A percentile compares a stretch with the other conserved stretches of the same genome.
phyloP scores from a whole-genome alignment of 2,329 filamentous ascomycete species.

The Helminthosporium solani region DNA sequence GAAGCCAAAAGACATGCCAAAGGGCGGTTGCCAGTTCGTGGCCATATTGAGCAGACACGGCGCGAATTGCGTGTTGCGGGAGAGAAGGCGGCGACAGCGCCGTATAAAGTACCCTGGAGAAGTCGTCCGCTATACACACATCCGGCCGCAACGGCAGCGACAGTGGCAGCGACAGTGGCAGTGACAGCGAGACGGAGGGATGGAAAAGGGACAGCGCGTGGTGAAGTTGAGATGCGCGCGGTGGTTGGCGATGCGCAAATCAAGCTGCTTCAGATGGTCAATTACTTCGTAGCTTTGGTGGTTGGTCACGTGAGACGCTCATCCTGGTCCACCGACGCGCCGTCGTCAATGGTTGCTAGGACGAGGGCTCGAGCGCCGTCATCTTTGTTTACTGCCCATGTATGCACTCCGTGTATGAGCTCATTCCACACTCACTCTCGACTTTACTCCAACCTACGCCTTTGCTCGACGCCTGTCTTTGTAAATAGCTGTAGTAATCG shows the following conservation, averaged over 20 bases:
- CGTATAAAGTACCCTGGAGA: not conserved
- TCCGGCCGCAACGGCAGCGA: too few species aligned
- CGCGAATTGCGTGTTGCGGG: too few species aligned
- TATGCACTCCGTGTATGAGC: constrained; percentile 20
- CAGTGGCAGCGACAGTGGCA: not conserved
- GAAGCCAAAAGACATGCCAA: constrained; percentile 23
- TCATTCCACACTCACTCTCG: constrained; percentile 6
- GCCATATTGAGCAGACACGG: constrained; percentile 24
- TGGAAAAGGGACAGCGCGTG: too few species aligned
- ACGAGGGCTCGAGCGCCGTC: constrained; percentile 9
- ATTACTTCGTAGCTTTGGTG: not conserved
- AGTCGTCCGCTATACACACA: not conserved
- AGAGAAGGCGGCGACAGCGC: not conserved
- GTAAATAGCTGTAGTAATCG: constrained; percentile 28
- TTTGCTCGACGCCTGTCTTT: constrained; percentile 18
- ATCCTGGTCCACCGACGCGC: not conserved
- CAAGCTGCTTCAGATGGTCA: too few species aligned
- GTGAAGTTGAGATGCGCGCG: not conserved
- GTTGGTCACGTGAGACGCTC: not conserved
- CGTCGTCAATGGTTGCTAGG: constrained; percentile 10
- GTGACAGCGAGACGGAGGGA: not conserved
- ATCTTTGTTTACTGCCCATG: constrained; percentile 1
- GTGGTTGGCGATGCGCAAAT: not conserved
- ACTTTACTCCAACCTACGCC: constrained; percentile 6
- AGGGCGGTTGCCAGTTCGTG: constrained; percentile 31